These are phyloP conservation scores for Flaveria trinervia DNA, from an alignment of 129 eudicot genomes.

Conservation along the genomic window DNA sequence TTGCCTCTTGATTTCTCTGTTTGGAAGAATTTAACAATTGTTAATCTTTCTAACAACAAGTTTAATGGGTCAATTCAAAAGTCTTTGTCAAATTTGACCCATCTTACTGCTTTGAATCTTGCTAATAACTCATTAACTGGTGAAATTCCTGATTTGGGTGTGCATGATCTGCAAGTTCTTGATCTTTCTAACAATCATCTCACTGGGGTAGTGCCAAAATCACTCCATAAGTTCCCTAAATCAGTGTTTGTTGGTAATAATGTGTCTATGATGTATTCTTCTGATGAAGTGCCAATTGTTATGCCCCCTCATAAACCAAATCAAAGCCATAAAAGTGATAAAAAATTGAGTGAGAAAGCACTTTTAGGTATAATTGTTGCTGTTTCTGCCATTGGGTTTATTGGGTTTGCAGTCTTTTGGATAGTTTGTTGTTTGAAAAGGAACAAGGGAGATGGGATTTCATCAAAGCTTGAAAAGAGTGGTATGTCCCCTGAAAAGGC, in stretches of 20 bases:
- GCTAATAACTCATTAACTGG: conserved; percentile 77
- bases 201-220: conserved; percentile 64
- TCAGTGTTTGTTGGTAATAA: conserved; percentile 68
- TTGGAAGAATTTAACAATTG: conserved; percentile 72
- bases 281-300: conserved; percentile 49
- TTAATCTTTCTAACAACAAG: conserved; percentile 71
- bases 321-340: conserved; percentile 28
- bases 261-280: conserved; percentile 44
- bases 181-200: conserved; percentile 69
- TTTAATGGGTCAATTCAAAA: conserved; percentile 72
- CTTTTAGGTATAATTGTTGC: conserved; percentile 63
- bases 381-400: conserved; percentile 53
- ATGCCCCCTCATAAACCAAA: conserved; percentile 43
- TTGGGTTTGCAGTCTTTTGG: conserved; percentile 59
- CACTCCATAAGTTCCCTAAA: conserved; percentile 72
- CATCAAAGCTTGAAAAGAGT: conserved; percentile 72
- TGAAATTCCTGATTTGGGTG: conserved; percentile 61
- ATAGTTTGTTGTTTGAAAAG: conserved; percentile 59
- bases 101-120: conserved; percentile 67
- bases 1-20: conserved; percentile 76
- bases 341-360: conserved; percentile 57
- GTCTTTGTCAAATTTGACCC: conserved; percentile 50
- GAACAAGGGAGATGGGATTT: conserved; percentile 49
- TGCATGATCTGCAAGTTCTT: conserved; percentile 56
- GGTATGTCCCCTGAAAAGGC: conserved; percentile 86